Evolutionary conservation across 108 stramenopile species (phyloP), one percentile per base, ranked within the genome.

Genomic region (Nitzschia palea): DNA sequence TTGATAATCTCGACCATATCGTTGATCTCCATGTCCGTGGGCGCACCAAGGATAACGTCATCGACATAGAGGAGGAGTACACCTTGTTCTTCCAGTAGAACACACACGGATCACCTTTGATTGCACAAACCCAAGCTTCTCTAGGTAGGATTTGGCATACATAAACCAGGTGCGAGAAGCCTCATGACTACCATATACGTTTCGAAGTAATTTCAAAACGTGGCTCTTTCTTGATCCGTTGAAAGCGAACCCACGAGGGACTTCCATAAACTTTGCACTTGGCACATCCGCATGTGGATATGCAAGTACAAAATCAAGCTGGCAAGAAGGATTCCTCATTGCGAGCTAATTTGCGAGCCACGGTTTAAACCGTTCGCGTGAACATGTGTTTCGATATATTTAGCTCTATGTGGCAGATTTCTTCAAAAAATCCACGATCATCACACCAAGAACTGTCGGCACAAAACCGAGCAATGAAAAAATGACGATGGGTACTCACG

Each of bases 61-160:
- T 85, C 80, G 2, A 88, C 82, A 55, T 83, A 88, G 0, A 70
- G 32, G 3, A 89, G 36, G 1, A 67, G 67, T 22, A 85, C 61
- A 14, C 37, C 0, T 79, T 47, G 8, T 63, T 62, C 17, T 43
- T 29, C 28, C 22, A 22, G 32, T 65, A 29, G 37, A 76, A 76
- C 4, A 67, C 58, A 23, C 69, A 77, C 22, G 60, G 67, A 59
- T 58, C 48, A 20, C 0, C 29, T 42, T 36, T 53, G 32, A 20
- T 2, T 54, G 4, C 8, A 55, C 61, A 62, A 36, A 35, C 34
- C 31, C 42, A 6, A 34, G n/a, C 20, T 18, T 22, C 15, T 61
- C 37, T 18, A 61, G 43, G 17, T 23, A 34, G 3, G 5, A 23
- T 17, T 8, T 37, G 15, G 74, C 34, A 30, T 74, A 44, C 27